These are phyloP conservation scores for Pseudocercospora fijiensis DNA, from an alignment of 2,329 filamentous ascomycete genomes.

Conservation along the genomic window DNA sequence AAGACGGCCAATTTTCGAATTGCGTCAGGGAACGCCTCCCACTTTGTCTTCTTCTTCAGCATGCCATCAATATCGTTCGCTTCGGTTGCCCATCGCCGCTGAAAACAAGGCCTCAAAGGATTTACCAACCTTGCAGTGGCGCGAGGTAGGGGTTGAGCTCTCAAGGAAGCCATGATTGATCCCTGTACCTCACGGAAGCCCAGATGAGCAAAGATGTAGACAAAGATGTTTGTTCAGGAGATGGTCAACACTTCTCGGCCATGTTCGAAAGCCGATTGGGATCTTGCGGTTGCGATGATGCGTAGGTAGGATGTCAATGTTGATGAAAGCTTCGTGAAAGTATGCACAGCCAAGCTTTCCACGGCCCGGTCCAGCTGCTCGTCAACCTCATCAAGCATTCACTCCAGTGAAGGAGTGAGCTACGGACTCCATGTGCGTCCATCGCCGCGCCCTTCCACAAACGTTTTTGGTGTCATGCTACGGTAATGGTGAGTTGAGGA, in stretches of 20 bases:
- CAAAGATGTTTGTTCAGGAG: neutral
- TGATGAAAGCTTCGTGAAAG: neutral
- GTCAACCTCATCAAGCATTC: too few relatives aligned
- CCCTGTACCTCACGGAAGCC: neutral
- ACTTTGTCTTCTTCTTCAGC: constrained; percentile 25
- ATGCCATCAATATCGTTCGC: constrained; percentile 27
- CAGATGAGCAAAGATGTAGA: neutral
- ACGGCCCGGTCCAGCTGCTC: neutral
- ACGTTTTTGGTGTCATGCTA: too few relatives aligned
- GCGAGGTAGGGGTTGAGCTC: neutral
- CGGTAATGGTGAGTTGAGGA: too few relatives aligned
- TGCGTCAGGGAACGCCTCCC: constrained; percentile 22
- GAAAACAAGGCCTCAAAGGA: neutral
- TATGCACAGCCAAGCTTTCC: neutral
- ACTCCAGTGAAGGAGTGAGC: too few relatives aligned
- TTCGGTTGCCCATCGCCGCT: constrained; percentile 16
- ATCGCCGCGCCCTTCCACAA: too few relatives aligned
- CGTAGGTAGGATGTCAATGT: neutral
- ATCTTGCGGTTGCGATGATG: neutral
- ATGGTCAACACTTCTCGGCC: neutral
- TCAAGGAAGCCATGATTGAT: constrained; percentile 10
- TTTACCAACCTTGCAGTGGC: neutral
- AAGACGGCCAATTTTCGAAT: constrained; percentile 28
- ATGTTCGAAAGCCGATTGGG: neutral
- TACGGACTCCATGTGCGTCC: too few relatives aligned